Base-by-base conservation (phyloP, 768 basidiomycete species). In the Rhodotorula toruloides region DNA sequence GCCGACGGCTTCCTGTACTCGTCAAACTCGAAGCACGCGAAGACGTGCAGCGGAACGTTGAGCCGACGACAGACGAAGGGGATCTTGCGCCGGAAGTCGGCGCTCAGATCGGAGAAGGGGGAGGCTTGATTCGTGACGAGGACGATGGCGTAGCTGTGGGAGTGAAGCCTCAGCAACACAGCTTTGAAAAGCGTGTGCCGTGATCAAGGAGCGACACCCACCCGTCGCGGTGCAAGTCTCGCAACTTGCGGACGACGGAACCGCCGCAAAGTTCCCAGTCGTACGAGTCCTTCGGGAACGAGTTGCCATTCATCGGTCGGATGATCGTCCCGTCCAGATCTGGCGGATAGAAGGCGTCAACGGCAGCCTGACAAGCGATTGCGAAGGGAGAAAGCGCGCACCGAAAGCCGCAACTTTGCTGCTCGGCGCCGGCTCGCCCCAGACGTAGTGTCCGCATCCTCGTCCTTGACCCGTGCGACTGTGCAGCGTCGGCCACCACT, bases 291-390 rank as follows among this genome's bases (percentile, higher is more conserved):
- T 68, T 73, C 0, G 79, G 77, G 36, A 76, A 78, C 19, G 59
- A 56, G 4, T 31, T 53, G 12, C 74, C 73, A 11, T 46, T 53
- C n/a, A 53, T 40, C 2, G 77, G 65, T 42, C 72, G 70, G 71
- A 79, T 79, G 36, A 79, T 70, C 5, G 77, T 77, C 5, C 78
- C 78, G 67, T 79, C 78, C 13, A 79, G 73, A 42, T 79, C 78
- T 60, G 59, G n/a, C 1, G 9, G 53, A 72, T 76, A 65, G 76
- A 0, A 16, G 12, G 13, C 16, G 22, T 40, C 11, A 22, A 40
- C 48, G 34, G n/a, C 6, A 27, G 9, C 21, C 19, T 6, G 16
- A 19, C 3, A 34, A 36, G 21, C 12, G 14, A 11, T 11, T 21
- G 7, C n/a, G 14, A 12, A 27, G 44, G 32, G 34, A 46, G 16